These are phyloP conservation scores for Nakataea oryzae DNA, from an alignment of 2,329 filamentous ascomycete species.

Conservation along the genomic window DNA sequence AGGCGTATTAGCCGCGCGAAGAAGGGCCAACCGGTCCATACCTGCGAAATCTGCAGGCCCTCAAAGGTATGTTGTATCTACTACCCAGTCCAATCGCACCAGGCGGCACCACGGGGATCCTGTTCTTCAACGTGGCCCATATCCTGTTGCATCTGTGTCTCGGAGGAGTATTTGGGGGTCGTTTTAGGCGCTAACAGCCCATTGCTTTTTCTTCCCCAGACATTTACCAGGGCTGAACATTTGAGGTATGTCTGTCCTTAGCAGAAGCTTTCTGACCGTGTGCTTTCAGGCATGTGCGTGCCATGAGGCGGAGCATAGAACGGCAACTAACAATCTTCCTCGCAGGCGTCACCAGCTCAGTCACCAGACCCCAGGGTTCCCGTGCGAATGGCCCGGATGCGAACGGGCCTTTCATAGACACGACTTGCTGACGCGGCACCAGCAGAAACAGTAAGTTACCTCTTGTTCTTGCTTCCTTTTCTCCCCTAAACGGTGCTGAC, in stretches of 20 bases:
- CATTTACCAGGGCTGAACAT: conserved; percentile 8
- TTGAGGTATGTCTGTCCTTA: conserved; percentile 11
- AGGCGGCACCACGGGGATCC: background rate
- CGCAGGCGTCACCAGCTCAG: conserved; percentile 32
- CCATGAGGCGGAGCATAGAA: conserved; percentile 23
- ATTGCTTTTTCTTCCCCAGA: conserved; percentile 37
- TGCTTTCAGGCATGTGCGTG: conserved; percentile 1
- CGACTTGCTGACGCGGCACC: conserved; percentile 47
- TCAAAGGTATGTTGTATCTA: conserved; percentile 3
- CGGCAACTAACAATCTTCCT: background rate
- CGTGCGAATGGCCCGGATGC: conserved; percentile 43
- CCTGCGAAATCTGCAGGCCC: conserved; percentile 7
- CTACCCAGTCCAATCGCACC: conserved; percentile 17
- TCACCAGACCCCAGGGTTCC: conserved; percentile 41
- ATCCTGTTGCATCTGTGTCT: background rate
- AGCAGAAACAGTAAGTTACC: conserved; percentile 36
- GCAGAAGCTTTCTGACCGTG: background rate
- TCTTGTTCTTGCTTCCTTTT: background rate
- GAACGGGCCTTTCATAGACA: conserved; percentile 47
- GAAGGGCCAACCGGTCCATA: conserved; percentile 9
- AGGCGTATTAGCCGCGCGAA: conserved; percentile 6
- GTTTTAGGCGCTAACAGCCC: conserved; percentile 19
- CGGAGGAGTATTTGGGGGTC: background rate
- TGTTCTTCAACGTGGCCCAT: background rate
- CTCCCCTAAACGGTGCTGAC: conserved; percentile 6